Evolutionary conservation across 805 yeast genomes (phyloP), one percentile per base, ranked within the genome.

Genomic region (Saturnispora besseyi): DNA sequence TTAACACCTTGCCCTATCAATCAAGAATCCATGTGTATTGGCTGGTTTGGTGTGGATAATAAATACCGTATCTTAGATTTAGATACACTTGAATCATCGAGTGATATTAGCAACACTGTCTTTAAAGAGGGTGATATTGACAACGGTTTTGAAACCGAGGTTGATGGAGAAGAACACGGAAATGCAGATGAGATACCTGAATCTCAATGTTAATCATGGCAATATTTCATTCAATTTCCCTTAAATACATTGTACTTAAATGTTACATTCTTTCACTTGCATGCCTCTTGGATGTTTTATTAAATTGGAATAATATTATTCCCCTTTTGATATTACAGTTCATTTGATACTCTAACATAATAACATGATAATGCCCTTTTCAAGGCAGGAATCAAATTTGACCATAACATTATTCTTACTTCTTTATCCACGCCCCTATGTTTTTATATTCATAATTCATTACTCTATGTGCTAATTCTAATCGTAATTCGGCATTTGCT

Each of bases 381-480:
- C 51, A 81, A 68, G 28, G 86, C 85, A 2, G 82, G 79, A 5
- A 71, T 73, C 49, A 81, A 66, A 53, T 73, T 77, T 46, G 73
- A 77, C 86, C 86, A 81, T 50, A 74, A 70, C 53, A 81, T 62
- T 42, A 81, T 79, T 43, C 85, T 64, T 34, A 81, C 84, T 56
- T 79, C 84, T 63, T 81, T 81, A 59, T 81, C 85, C 62, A 81
- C 80, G 1, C 84, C 84, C 57, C 86, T 69, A 28, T 86, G 87
- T 56, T 78, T 79, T 84, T 71, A 30, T 70, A 65, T 51, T 76
- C 79, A 60, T 81, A 81, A 18, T 75, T 75, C 84, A 81, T 80
- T 24, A 81, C 80, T 59, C 86, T 68, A 51, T 77, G 77, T 3
- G 85, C 85, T 53, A 81, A 67, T 54, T 79, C 84, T 18, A 70